phyloP scores from a whole-genome alignment of 805 yeast species.

The Alloascoidea africana region DNA sequence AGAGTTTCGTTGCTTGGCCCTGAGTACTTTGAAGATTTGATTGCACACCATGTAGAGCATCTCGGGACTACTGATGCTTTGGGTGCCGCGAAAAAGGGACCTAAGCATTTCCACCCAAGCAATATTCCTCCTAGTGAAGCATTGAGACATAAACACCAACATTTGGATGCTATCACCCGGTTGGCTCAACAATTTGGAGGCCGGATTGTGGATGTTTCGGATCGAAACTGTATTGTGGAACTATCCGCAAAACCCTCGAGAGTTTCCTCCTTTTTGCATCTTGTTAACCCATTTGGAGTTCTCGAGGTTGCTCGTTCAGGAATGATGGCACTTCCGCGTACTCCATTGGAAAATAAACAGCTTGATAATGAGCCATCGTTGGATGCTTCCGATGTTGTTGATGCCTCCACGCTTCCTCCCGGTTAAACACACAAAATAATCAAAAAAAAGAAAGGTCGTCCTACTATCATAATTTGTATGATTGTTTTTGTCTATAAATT shows the following conservation, averaged over 20 bases:
- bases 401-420: conserved; percentile 85
- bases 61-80: conserved; percentile 17
- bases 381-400: conserved; percentile 43
- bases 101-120: conserved; percentile 56
- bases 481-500: too few relatives aligned
- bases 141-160: conserved; percentile 83
- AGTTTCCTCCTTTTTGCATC: conserved; percentile 70
- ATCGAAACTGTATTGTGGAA: conserved; percentile 88
- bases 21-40: conserved; percentile 92
- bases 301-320: conserved; percentile 95
- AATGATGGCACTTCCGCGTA: conserved; percentile 97
- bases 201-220: conserved; percentile 79
- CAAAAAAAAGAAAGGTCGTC: too few relatives aligned
- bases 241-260: conserved; percentile 88
- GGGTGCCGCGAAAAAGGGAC: conserved; percentile 15
- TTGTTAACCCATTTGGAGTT: conserved; percentile 91
- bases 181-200: conserved; percentile 86
- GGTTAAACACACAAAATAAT: conserved; percentile 38
- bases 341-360: conserved; percentile 48
- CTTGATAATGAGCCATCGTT: conserved; percentile 29
- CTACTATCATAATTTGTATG: too few relatives aligned
- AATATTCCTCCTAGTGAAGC: conserved; percentile 86
- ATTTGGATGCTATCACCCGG: conserved; percentile 69
- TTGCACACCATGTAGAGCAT: conserved; percentile 55
- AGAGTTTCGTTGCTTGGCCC: conserved; percentile 91